phyloP scores from a whole-genome alignment of 2,329 filamentous ascomycete genomes.

The Aspergillus versicolor region DNA sequence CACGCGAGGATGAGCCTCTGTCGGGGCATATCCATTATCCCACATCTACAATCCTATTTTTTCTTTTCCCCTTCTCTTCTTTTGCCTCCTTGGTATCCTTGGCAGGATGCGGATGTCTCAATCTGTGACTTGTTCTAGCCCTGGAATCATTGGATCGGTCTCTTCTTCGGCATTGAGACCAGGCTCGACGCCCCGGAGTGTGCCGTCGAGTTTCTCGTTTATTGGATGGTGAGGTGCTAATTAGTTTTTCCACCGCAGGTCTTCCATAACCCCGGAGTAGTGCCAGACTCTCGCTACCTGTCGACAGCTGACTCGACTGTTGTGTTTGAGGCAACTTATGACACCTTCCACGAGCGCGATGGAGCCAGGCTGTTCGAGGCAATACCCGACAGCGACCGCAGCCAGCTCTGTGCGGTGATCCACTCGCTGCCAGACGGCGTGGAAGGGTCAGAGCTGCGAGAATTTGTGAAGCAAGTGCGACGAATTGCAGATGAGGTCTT shows the following conservation, averaged over 20 bases:
- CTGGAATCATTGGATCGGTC: neutral
- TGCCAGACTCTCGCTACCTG: conserved; percentile 43
- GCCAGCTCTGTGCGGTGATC: conserved; percentile 36
- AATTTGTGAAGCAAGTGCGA: conserved; percentile 36
- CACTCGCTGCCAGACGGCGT: conserved; percentile 38
- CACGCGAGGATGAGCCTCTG: conserved; percentile 1
- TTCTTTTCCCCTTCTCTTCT: neutral
- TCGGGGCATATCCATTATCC: neutral
- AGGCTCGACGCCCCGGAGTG: too few relatives aligned
- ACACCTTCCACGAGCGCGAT: conserved; percentile 36
- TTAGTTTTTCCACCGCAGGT: conserved; percentile 28
- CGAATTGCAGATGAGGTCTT: conserved; percentile 40
- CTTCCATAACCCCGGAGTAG: conserved; percentile 48
- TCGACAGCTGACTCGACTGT: conserved; percentile 45
- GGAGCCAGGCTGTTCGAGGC: conserved; percentile 32
- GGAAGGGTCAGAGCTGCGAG: conserved; percentile 28
- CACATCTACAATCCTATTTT: neutral
- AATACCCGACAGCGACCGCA: conserved; percentile 33
- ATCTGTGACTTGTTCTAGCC: conserved; percentile 2
- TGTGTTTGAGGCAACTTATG: conserved; percentile 47
- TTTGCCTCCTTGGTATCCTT: neutral
- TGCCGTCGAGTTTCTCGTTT: neutral
- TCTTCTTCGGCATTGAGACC: neutral
- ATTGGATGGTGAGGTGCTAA: conserved; percentile 20
- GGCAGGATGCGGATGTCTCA: neutral